These are phyloP conservation scores for Aspergillus sparsus DNA, from an alignment of 495 filamentous ascomycete species.

Conservation along the genomic window DNA sequence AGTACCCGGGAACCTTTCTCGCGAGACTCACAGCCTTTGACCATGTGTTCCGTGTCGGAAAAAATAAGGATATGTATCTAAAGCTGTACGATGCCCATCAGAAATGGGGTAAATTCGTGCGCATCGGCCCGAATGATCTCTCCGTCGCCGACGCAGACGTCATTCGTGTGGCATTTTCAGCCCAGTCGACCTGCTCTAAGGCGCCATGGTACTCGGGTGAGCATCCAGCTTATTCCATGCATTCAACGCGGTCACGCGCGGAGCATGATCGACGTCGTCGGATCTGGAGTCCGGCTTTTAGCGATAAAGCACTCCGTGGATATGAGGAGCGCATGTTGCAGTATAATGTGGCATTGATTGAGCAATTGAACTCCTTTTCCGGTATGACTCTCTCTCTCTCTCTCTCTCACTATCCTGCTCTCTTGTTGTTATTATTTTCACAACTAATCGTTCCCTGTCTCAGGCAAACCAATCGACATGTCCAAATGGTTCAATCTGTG, in stretches of 20 bases:
- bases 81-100: neutral
- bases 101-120: conserved; percentile 7
- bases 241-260: conserved; percentile 31
- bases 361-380: neutral
- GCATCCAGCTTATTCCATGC: conserved; percentile 32
- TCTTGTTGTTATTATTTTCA: no score
- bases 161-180: conserved; percentile 33
- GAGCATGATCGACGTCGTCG: conserved; percentile 37
- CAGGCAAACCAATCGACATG: conserved; percentile 30
- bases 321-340: conserved; percentile 31
- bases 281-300: conserved; percentile 39
- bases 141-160: conserved; percentile 25
- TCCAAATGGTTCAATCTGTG: conserved; percentile 36
- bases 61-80: neutral
- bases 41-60: neutral
- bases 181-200: conserved; percentile 35
- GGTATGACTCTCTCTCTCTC: neutral
- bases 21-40: conserved; percentile 4
- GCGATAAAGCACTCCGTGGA: conserved; percentile 32
- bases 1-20: conserved; percentile 1
- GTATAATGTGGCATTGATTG: conserved; percentile 21
- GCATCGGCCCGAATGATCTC: conserved; percentile 23
- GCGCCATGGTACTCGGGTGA: conserved; percentile 39
- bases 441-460: neutral
- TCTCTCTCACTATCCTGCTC: no score